These are phyloP conservation scores for Yamadazyma phyllophila DNA, from an alignment of 805 yeast species.

Conservation along the genomic window DNA sequence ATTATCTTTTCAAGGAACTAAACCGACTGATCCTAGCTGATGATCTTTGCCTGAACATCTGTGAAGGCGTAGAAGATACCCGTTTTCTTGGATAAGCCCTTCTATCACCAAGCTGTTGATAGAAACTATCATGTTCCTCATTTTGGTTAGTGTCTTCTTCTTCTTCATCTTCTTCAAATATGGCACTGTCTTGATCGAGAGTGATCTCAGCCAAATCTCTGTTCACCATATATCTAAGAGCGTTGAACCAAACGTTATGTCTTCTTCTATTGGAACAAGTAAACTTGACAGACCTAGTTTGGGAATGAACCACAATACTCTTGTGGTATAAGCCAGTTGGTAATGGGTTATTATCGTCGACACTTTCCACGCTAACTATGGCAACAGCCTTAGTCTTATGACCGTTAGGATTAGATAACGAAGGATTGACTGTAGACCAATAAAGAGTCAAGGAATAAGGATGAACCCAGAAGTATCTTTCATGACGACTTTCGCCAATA, in stretches of 20 bases:
- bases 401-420: constrained; percentile 61
- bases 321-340: constrained; percentile 88
- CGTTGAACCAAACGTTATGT: constrained; percentile 89
- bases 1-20: constrained; percentile 16
- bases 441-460: constrained; percentile 88
- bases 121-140: constrained; percentile 16
- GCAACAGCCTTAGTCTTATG: constrained; percentile 77
- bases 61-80: constrained; percentile 17
- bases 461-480: constrained; percentile 93
- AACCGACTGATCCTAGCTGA: constrained; percentile 18
- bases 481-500: constrained; percentile 79
- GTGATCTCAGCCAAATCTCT: constrained; percentile 59
- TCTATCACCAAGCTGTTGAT: constrained; percentile 18
- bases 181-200: constrained; percentile 31
- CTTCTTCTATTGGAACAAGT: constrained; percentile 87
- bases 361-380: constrained; percentile 72
- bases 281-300: constrained; percentile 62
- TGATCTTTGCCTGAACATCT: constrained; percentile 14
- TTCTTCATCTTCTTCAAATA: constrained; percentile 14
- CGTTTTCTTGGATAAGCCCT: constrained; percentile 23
- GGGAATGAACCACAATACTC: constrained; percentile 73
- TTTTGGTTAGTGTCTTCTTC: constrained; percentile 16
- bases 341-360: constrained; percentile 79
- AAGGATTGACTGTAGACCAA: constrained; percentile 86
- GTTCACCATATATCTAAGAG: constrained; percentile 71